phyloP scores from a whole-genome alignment of 2,329 filamentous ascomycete genomes.

The Ramichloridium luteum region DNA sequence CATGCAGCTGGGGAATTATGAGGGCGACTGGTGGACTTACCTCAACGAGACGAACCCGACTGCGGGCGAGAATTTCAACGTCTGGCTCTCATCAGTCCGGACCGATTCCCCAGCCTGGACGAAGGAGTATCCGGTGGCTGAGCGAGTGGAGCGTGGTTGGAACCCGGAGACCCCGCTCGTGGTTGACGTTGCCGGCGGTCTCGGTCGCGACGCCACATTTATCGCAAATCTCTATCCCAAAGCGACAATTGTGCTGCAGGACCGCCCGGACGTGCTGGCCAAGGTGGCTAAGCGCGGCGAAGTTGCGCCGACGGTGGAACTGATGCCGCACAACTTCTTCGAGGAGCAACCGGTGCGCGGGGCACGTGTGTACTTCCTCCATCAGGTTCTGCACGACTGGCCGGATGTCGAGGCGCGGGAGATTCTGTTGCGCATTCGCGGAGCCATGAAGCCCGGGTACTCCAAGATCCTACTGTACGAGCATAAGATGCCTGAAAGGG shows the following conservation, averaged over 20 bases:
- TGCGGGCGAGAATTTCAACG: constrained; percentile 7
- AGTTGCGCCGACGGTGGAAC: constrained; percentile 2
- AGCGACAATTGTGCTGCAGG: constrained; percentile 13
- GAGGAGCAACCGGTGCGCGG: constrained; percentile 6
- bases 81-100: constrained; percentile 7
- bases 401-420: constrained; percentile 8
- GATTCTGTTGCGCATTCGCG: constrained; percentile 16
- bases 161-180: constrained; percentile 8
- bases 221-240: not conserved
- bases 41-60: constrained; percentile 1
- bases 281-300: constrained; percentile 5
- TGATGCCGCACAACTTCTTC: constrained; percentile 10
- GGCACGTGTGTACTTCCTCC: constrained; percentile 16
- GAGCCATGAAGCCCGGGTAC: constrained; percentile 16
- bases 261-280: constrained; percentile 13
- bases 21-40: constrained; percentile 7
- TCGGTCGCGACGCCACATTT: constrained; percentile 15
- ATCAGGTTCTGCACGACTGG: constrained; percentile 20
- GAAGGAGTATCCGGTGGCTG: constrained; percentile 2
- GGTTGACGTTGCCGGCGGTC: constrained; percentile 17
- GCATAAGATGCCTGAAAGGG: constrained; percentile 13
- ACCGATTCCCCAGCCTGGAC: constrained; percentile 5
- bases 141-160: constrained; percentile 5
- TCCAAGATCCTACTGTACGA: constrained; percentile 18
- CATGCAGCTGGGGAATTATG: constrained; percentile 2